These are phyloP conservation scores for Oehlia diaphana DNA, from an alignment of 192 early-diverging fungal genomes.

Conservation along the genomic window DNA sequence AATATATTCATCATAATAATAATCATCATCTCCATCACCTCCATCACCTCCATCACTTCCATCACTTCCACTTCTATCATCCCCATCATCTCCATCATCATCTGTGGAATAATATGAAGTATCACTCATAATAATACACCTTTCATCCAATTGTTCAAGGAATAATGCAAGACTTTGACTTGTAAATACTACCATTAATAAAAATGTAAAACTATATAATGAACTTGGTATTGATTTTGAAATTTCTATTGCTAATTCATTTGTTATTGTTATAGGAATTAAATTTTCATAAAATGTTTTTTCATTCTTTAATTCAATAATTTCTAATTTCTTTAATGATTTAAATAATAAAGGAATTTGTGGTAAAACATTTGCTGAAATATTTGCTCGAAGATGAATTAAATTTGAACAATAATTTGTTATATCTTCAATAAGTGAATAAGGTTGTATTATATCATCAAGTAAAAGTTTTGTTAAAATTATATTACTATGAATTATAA, in stretches of 20 bases:
- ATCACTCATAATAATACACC: not conserved
- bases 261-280: not conserved
- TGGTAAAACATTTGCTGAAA: not conserved
- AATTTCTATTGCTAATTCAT: not conserved
- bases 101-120: not conserved
- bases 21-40: not conserved
- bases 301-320: not conserved
- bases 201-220: not conserved
- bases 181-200: not conserved
- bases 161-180: not conserved
- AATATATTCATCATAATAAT: not conserved
- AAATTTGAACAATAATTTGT: not conserved
- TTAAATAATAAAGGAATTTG: not conserved
- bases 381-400: not conserved
- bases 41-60: no score
- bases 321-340: not conserved
- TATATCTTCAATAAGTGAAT: not conserved
- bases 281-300: not conserved
- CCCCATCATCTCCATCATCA: no score
- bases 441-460: not conserved
- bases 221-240: not conserved
- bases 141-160: not conserved
- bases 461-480: not conserved
- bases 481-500: not conserved
- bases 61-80: no score